Evolutionary conservation across 2,329 filamentous ascomycete genomes (phyloP).

Genomic region (Didymella arachidicola): DNA sequence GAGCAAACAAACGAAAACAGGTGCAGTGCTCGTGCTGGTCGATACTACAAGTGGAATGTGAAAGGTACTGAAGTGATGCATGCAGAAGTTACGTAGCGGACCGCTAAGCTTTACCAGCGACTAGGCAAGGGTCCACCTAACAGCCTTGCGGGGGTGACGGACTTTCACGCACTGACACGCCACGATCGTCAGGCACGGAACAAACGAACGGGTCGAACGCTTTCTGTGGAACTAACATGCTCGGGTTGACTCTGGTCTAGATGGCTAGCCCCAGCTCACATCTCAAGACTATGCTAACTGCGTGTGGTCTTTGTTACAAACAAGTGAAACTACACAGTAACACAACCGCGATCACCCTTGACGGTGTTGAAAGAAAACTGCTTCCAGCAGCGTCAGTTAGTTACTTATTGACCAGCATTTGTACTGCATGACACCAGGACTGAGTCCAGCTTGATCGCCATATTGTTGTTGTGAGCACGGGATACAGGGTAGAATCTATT

Average conservation of each 20-base stretch:
- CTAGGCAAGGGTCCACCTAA: conserved; percentile 22
- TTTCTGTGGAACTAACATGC: background rate
- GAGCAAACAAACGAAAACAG: background rate
- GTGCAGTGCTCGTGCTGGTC: background rate
- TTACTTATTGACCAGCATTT: background rate
- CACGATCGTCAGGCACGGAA: conserved; percentile 23
- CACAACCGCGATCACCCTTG: background rate
- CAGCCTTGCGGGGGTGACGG: conserved; percentile 21
- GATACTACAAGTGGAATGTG: background rate
- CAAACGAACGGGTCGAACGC: background rate
- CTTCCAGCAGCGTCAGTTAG: background rate
- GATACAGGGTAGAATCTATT: background rate
- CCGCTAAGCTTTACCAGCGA: conserved; percentile 27
- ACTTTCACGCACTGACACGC: conserved; percentile 29
- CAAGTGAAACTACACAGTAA: background rate
- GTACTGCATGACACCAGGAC: background rate
- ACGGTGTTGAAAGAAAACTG: background rate
- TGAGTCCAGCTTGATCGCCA: too few relatives aligned
- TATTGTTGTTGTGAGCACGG: background rate
- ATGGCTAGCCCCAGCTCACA: background rate
- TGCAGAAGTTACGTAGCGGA: conserved; percentile 25
- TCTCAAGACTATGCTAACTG: background rate
- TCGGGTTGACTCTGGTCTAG: background rate
- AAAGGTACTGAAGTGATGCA: conserved; percentile 15
- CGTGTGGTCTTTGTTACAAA: background rate